Evolutionary conservation across 352 stramenopile genomes (phyloP).

Genomic region (Phytopythium oedochilum): DNA sequence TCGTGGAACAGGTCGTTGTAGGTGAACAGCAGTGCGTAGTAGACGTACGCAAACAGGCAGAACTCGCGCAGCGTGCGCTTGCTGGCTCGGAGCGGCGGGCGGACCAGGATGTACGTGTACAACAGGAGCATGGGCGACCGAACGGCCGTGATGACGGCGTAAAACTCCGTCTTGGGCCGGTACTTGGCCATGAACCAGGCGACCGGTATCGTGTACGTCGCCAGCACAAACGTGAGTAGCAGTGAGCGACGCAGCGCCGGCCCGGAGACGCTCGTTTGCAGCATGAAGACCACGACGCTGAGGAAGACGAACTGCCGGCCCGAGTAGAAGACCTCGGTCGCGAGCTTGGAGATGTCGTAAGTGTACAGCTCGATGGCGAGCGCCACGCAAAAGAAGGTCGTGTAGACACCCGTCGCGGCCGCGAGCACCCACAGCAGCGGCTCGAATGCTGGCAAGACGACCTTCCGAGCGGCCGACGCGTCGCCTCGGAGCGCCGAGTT

Average conservation of each 20-base stretch:
- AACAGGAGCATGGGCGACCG: slow-evolving; percentile 29
- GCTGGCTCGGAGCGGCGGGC: slow-evolving; percentile 35
- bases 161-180: slow-evolving; percentile 25
- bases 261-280: slow-evolving; percentile 51
- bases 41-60: slow-evolving; percentile 46
- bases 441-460: slow-evolving; percentile 59
- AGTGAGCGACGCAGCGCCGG: slow-evolving; percentile 38
- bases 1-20: slow-evolving; percentile 53
- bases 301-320: slow-evolving; percentile 60
- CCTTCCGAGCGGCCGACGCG: slow-evolving; percentile 37
- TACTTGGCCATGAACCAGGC: slow-evolving; percentile 34
- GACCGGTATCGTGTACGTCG: slow-evolving; percentile 41
- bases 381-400: slow-evolving; percentile 36
- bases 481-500: slow-evolving; percentile 39
- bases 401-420: slow-evolving; percentile 38
- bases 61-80: slow-evolving; percentile 47
- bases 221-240: slow-evolving; percentile 35
- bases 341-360: slow-evolving; percentile 45
- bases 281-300: slow-evolving; percentile 58
- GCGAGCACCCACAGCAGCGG: slow-evolving; percentile 46
- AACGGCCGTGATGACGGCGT: slow-evolving; percentile 25
- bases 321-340: slow-evolving; percentile 52
- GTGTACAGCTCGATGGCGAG: slow-evolving; percentile 37
- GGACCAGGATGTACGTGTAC: slow-evolving; percentile 53
- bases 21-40: slow-evolving; percentile 41